A percentile compares a stretch with the other conserved stretches of the same genome.
Evolutionary conservation across 768 basidiomycete genomes (phyloP).

Genomic region (Trametes elegans): DNA sequence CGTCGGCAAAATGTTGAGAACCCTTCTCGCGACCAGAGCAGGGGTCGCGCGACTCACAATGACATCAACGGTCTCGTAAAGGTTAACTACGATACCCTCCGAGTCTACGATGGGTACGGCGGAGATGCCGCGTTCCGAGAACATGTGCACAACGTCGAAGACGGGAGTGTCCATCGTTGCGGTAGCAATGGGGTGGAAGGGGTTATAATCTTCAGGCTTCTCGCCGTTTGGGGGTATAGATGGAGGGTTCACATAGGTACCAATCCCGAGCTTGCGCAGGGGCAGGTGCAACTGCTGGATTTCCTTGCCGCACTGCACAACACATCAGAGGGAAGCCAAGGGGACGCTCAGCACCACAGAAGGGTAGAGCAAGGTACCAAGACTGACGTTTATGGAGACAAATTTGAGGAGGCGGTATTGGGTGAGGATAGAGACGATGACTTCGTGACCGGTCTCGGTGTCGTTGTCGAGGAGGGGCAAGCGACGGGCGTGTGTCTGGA

Average conservation of each 20-base stretch:
- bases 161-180: slow-evolving; percentile 90
- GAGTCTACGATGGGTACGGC: slow-evolving; percentile 96
- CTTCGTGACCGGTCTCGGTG: slow-evolving; percentile 90
- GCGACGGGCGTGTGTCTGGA: slow-evolving; percentile 93
- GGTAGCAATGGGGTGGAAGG: slow-evolving; percentile 88
- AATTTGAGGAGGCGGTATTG: slow-evolving; percentile 99
- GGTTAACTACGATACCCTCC: slow-evolving; percentile 88
- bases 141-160: slow-evolving; percentile 98
- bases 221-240: slow-evolving; percentile 45
- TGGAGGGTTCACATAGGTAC: slow-evolving; percentile 69
- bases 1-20: not conserved
- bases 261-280: slow-evolving; percentile 85
- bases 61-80: slow-evolving; percentile 99
- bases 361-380: not conserved
- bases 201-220: slow-evolving; percentile 54
- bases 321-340: not conserved
- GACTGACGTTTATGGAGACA: slow-evolving; percentile 89
- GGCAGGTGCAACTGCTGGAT: slow-evolving; percentile 77
- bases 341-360: not conserved
- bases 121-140: slow-evolving; percentile 91
- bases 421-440: slow-evolving; percentile 93
- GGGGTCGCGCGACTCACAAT: slow-evolving; percentile 57
- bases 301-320: slow-evolving; percentile 75
- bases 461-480: slow-evolving; percentile 93
- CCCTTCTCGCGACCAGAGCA: not conserved